These are phyloP conservation scores for Acer saccharum DNA, from an alignment of 345 rosid genomes.

Conservation along the genomic window DNA sequence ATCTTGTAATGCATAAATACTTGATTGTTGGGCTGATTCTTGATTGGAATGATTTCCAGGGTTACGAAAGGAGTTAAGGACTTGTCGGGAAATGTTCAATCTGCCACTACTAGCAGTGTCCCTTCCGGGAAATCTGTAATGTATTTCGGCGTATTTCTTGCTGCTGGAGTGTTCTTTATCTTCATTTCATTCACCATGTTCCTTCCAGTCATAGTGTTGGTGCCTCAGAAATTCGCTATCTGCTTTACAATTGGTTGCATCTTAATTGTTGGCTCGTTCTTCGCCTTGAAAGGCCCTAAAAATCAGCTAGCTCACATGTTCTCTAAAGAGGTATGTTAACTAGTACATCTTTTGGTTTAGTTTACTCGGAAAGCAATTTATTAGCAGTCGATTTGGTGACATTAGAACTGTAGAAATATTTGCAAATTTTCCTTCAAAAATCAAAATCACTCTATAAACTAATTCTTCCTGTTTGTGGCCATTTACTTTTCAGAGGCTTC, in stretches of 20 bases:
- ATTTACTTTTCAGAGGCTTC: conserved; percentile 55
- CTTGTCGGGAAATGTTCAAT: conserved; percentile 56
- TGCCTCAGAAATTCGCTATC: conserved; percentile 75
- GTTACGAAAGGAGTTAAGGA: conserved; percentile 63
- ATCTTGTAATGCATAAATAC: background rate
- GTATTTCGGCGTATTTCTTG: conserved; percentile 60
- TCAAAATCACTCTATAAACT: background rate
- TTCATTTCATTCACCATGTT: conserved; percentile 69
- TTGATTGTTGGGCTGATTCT: conserved; percentile 1
- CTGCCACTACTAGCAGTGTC: conserved; percentile 53
- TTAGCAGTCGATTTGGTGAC: background rate
- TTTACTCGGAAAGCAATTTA: background rate
- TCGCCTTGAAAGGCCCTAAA: conserved; percentile 69
- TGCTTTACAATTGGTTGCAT: conserved; percentile 67
- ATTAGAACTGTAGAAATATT: background rate
- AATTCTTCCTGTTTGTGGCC: background rate
- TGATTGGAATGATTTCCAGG: conserved; percentile 25
- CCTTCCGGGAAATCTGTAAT: conserved; percentile 62
- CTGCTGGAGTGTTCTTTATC: conserved; percentile 59
- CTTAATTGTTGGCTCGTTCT: conserved; percentile 59
- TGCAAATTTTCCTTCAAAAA: too few relatives aligned
- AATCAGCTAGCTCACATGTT: conserved; percentile 63
- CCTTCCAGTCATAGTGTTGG: conserved; percentile 70
- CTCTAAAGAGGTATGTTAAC: conserved; percentile 52
- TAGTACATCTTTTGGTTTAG: background rate